Evolutionary conservation across 495 filamentous ascomycete species (phyloP).

Genomic region (Tuber borchii): DNA sequence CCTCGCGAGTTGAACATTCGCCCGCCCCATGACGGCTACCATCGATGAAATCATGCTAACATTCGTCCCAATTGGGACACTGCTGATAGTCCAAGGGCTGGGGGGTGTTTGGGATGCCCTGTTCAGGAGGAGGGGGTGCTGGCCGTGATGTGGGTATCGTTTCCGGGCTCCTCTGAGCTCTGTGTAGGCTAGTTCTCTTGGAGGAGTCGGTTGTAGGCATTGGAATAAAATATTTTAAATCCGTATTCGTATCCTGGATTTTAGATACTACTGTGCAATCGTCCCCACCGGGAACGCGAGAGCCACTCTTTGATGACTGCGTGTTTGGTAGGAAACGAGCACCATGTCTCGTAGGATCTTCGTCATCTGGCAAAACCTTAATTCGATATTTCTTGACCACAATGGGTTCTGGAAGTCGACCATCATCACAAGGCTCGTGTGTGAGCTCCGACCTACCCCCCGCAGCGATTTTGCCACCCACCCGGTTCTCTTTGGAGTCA

Average conservation of each 20-base stretch:
- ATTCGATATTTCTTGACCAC: background rate
- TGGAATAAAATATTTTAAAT: background rate
- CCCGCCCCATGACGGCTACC: conserved; percentile 9
- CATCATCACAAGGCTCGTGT: background rate
- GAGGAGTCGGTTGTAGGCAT: background rate
- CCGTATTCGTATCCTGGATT: background rate
- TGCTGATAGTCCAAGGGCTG: conserved; percentile 10
- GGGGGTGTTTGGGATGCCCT: conserved; percentile 1
- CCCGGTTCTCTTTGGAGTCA: conserved; percentile 8
- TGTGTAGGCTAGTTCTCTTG: background rate
- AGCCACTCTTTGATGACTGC: background rate
- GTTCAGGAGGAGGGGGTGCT: background rate
- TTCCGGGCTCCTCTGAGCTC: conserved; percentile 3
- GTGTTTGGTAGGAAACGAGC: background rate
- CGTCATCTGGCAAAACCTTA: background rate
- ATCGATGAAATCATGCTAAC: conserved; percentile 13
- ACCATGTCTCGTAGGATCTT: background rate
- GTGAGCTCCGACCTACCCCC: background rate
- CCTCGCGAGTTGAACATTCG: conserved; percentile 8
- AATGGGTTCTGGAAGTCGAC: background rate
- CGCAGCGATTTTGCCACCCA: background rate
- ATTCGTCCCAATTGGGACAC: conserved; percentile 23
- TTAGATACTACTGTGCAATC: background rate
- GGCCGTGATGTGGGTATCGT: background rate
- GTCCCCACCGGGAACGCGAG: background rate